Evolutionary conservation across 371 early-diverging fungal genomes (phyloP), one percentile per base, ranked within the genome.

Genomic region (Rhizopus sp.): DNA sequence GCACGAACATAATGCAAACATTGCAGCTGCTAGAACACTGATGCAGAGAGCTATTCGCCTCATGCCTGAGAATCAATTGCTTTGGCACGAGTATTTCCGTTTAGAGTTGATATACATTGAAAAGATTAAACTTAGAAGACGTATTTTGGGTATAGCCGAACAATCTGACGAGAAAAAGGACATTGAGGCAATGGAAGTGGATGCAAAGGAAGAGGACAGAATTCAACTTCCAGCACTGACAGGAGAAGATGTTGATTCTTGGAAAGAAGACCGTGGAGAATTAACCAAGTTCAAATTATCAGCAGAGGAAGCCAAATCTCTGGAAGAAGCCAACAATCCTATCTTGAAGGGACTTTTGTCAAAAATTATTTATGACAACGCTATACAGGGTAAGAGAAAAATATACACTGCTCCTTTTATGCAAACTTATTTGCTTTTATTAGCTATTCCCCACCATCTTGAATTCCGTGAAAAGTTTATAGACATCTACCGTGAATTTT

Each of bases 61-160:
- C 35, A 95, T 93, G 56, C 82, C 89, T 1, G 80, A 87, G 32
- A 71, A 79, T 50, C 68, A 81, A 61, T 68, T 63, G 51, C 75
- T 98, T 35, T 98, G 96, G 96, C 81, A 85, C 16, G 94, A 94
- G 72, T 98, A 96, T 69, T 94, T 95, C 68, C 86, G 90, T 30
- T 79, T 98, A 31, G 98, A 98, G 71, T 66, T 94, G 17, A 70
- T 92, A n/a, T 95, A 89, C 62, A 78, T 93, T 30, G 93, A 91
- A 63, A 93, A 93, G 72, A 84, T 97, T 61, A 86, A 84, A 60
- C 76, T 85, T 13, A 82, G 98, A 58, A 78, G 95, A 58, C 80
- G 87, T 49, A 70, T 98, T 6, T 80, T 95, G n/a, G 84, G 85
- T 34, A 83, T 88, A 35, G 84, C 83, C 44, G 71, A 68, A 15